Evolutionary conservation across 805 yeast genomes (phyloP), one percentile per base, ranked within the genome.

Genomic region (Kodamaea sagamina): DNA sequence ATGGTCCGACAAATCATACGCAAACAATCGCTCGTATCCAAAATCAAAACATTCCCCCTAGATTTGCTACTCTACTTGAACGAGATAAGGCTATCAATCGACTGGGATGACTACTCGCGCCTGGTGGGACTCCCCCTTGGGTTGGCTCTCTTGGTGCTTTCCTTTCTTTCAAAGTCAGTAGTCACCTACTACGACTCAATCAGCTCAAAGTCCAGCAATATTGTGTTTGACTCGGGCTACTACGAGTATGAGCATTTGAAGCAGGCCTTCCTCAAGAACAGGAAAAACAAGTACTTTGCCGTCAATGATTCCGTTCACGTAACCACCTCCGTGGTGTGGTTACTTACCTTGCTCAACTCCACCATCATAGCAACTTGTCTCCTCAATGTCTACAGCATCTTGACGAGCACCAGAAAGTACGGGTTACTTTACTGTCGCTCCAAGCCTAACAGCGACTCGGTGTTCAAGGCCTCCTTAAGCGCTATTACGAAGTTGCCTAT

Each of bases 101-200:
- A 69, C 24, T 71, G 75, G 75, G 74, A 71, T 45, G 63, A 60
- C 28, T 63, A 65, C 43, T 48, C 61, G 18, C 50, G 54, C 4
- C 49, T 63, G 2, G 39, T 62, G 2, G 65, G 69, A 4, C 43
- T 67, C n/a, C 68, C 69, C 1, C 31, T 58, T 8, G 72, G 72
- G 2, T 44, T 54, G 5, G 27, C 46, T 7, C 45, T 61, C n/a
- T 44, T 61, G 5, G 35, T 50, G 4, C 19, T 52, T 2, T 58
- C 51, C 22, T 39, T 61, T 11, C 36, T 60, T n/a, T 38, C 56
- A 31, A 57, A 61, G 41, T 50, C 54, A 7, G 28, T 61, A 24
- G 39, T 52, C n/a, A 42, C 47, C 37, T 62, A 63, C 46, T 65
- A 64, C 49, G 48, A 57, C 13, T 47, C 54, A 5, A 51, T 61